Base-by-base conservation (phyloP, 2,329 filamentous ascomycete species). In the Exophiala lecanii-corni region DNA sequence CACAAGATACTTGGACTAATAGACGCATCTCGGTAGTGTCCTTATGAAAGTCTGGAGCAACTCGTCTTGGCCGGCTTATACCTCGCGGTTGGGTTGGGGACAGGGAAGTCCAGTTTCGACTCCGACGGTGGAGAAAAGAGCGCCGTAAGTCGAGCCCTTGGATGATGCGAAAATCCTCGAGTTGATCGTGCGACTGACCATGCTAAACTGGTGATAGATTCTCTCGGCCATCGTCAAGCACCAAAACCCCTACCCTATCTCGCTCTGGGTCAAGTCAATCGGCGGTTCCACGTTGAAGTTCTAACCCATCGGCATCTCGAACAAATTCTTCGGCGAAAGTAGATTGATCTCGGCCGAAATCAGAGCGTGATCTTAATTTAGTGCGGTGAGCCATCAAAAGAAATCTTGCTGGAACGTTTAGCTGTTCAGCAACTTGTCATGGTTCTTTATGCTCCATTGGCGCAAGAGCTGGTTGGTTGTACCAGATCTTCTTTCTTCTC, bases 1-100 rank as follows among this genome's bases (percentile, higher is more conserved):
- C n/a, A n/a, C n/a, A n/a, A n/a, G n/a, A n/a, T n/a, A n/a, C n/a
- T n/a, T n/a, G n/a, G n/a, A n/a, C n/a, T n/a, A n/a, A n/a, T n/a
- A n/a, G n/a, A n/a, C n/a, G n/a, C n/a, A n/a, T 7, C 7, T 21
- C 20, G 38, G 20, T 41, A 72, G 69, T 55, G 56, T 72, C 12
- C 61, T 73, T 6, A 68, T 71, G 42, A 72, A 71, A 41, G 65
- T 71, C 43, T 73, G 70, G 70, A 72, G 72, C 47, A 60, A 68
- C 39, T 63, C 67, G 19, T 65, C 62, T 9, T 71, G 67, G 56
- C 69, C 69, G 7, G 66, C 60, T 5, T 70, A 70, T 48, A 69
- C 70, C 53, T 68, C 64, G 49, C 61, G 65, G 4, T 51, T 71
- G 13, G 71, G 68, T 20, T 57, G 53, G 54, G 64, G 39, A 30